Percentiles rank a stretch among this genome's conserved stretches.
Conservation (phyloP, 768 basidiomycete species). For the Mycena galopus region DNA sequence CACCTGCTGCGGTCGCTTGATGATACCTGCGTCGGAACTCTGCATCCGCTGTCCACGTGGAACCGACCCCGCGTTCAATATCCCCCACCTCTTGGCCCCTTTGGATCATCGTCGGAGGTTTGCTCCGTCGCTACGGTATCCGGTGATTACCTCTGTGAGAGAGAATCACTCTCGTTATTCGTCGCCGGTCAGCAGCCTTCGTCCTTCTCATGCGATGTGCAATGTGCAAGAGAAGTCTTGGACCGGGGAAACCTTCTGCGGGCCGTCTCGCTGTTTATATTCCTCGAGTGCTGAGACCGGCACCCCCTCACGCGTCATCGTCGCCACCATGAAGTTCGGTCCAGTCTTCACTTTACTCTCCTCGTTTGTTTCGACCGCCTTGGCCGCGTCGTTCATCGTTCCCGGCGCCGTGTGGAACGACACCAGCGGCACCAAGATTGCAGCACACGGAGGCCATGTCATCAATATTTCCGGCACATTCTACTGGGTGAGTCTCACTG, state of each 20-base stretch:
- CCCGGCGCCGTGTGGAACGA: conserved; percentile 31
- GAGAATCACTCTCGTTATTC: neutral
- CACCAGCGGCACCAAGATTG: conserved; percentile 28
- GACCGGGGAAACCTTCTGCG: neutral
- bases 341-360: conserved; percentile 12
- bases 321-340: conserved; percentile 17
- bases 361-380: conserved; percentile 17
- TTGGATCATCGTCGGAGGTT: conserved; percentile 18
- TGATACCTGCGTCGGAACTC: too few species aligned
- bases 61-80: too few species aligned
- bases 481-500: conserved; percentile 28
- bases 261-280: conserved; percentile 14
- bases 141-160: neutral
- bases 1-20: too few species aligned
- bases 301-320: neutral
- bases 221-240: neutral
- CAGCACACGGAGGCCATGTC: conserved; percentile 27
- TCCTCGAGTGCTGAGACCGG: neutral
- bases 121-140: too few species aligned
- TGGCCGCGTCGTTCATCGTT: conserved; percentile 30
- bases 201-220: neutral
- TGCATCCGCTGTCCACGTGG: too few species aligned
- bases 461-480: conserved; percentile 25
- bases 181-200: neutral
- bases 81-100: too few species aligned